Evolutionary conservation across 1,284 basidiomycete species (phyloP), one percentile per base, ranked within the genome.

Genomic region (Tylopilus sp.): DNA sequence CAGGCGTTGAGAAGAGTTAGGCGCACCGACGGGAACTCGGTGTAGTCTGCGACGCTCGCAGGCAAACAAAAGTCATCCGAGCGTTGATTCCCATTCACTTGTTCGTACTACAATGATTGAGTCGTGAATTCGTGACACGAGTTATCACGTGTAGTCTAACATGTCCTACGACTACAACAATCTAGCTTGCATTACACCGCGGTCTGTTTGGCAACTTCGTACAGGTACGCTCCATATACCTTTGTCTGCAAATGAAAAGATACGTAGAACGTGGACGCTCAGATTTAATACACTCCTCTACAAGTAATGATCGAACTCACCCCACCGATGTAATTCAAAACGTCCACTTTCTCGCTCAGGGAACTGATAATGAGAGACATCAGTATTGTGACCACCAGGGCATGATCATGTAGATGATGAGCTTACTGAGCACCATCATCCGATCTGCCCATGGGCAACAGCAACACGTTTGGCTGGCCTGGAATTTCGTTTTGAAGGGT

Each of bases 1-100:
- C 70, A 74, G 10, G 83, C 81, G 1, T 62, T 83, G 17, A 68
- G 70, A 33, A 65, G 77, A 42, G 40, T 81, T 4, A 72, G 66
- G 31, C 57, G 47, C 25, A 28, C 48, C 1, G 24, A 22, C 5
- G 43, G 29, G 20, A 50, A 36, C 43, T 32, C 29, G 29, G n/a
- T 9, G 20, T 32, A 32, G 20, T 19, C 11, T 19, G 35, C 8
- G 19, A 9, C 10, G 10, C 29, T 11, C 9, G 9, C 29, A 31
- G 14, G 29, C 14, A 31, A n/a, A 31, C 29, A 13, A 31, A 19
- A 20, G 19, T 10, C 19, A 36, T 36, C 35, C 19, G 19, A 9
- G 9, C 20, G 35, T 20, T 19, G 5, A 20, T 36, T 36, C 35
- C 15, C 2, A 13, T 14, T 33, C 7, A 14, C 5, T 11, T 15